Base-by-base conservation (phyloP, 352 stramenopile genomes). In the Phytopythium montanum region DNA sequence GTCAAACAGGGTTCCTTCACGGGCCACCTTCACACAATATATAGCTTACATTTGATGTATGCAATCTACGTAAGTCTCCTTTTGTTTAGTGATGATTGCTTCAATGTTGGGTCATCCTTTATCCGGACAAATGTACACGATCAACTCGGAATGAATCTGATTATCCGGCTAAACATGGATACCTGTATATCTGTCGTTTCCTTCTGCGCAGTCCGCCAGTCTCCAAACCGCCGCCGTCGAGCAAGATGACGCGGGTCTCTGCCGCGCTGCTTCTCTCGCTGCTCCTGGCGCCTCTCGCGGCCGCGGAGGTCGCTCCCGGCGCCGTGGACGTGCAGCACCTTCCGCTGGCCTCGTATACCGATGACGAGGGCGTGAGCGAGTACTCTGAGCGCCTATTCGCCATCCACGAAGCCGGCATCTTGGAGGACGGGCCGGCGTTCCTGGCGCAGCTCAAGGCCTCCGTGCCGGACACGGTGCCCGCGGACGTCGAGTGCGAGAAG, bases 401-500 rank as follows among this genome's bases (percentile, higher is more conserved):
- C 18, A 38, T 59, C 23, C 34, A 59, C 36, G 53, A 59, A 26
- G 53, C 34, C 16, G 23, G 19, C 23, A 25, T 59, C 5, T 18
- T 38, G 1, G 52, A 60, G 13, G 61, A 73, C 23, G 60, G 61
- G 14, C 60, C 64, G 53, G 62, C 61, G 56, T 85, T 88, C 33
- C 63, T 70, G 25, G 54, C 64, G 39, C 48, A 58, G 19, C 41
- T 90, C 41, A 66, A 73, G 6, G 59, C 79, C 28, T 61, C 36
- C 9, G 63, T 87, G 21, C 83, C 83, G 2, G 83, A 92, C 70
- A 76, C 81, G 19, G 85, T 95, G 12, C 85, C 85, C 0, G 49
- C 51, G 13, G 79, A 62, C 45, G 78, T 88, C 14, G 13, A 70
- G 28, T 88, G 78, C 62, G 66, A 71, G 16, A 82, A 82, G 31